Evolutionary conservation across 345 rosid genomes (phyloP).

Genomic region (Anacardium occidentale): DNA sequence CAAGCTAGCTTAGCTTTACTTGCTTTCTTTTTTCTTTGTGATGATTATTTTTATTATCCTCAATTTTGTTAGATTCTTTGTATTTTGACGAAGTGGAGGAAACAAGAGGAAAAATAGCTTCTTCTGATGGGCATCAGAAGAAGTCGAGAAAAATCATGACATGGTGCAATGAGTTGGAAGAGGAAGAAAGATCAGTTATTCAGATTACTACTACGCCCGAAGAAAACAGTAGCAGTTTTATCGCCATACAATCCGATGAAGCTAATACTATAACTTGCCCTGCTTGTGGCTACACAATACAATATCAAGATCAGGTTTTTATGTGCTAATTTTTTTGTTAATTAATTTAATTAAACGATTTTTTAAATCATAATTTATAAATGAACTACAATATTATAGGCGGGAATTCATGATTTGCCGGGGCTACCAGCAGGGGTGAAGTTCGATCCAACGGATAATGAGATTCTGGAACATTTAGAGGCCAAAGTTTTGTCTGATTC

Average conservation of each 20-base stretch:
- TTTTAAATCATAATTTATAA: neutral
- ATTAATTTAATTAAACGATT: neutral
- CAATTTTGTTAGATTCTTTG: neutral
- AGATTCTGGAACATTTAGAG: conserved; percentile 79
- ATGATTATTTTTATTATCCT: neutral
- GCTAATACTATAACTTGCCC: conserved; percentile 46
- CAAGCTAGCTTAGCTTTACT: neutral
- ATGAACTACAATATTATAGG: conserved; percentile 28
- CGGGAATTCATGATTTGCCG: conserved; percentile 65
- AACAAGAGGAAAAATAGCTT: neutral
- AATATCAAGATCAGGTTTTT: conserved; percentile 62
- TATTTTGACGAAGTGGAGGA: conserved; percentile 21
- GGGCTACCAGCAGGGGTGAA: conserved; percentile 94
- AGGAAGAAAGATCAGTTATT: conserved; percentile 25
- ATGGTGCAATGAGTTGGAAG: conserved; percentile 57
- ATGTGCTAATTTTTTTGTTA: neutral
- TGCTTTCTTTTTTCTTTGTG: neutral
- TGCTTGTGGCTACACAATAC: conserved; percentile 69
- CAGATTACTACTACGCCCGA: conserved; percentile 20
- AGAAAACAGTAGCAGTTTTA: neutral
- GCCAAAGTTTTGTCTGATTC: conserved; percentile 62
- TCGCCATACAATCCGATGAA: conserved; percentile 25
- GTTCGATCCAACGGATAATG: conserved; percentile 90
- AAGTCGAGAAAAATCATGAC: conserved; percentile 43
- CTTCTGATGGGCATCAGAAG: conserved; percentile 26